Percentiles rank a stretch among this genome's conserved stretches.
Conservation (phyloP, 1,284 basidiomycete genomes). For the Stygiomarasmius scandens region DNA sequence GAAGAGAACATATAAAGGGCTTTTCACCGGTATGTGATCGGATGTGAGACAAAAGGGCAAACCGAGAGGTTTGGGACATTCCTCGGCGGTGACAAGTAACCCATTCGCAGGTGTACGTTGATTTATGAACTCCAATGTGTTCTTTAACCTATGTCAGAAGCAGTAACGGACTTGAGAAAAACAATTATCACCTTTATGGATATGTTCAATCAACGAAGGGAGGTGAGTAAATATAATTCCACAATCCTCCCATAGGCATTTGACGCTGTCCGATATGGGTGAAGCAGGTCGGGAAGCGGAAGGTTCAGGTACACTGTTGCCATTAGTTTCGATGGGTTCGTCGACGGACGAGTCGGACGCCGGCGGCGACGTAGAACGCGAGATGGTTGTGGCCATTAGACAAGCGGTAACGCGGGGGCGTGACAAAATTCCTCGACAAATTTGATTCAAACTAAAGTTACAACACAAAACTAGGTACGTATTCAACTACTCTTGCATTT, state of each 20-base stretch:
- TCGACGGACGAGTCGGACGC: background rate
- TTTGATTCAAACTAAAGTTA: too few species aligned
- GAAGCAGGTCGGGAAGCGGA: background rate
- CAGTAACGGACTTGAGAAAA: constrained; percentile 5
- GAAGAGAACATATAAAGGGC: constrained; percentile 81
- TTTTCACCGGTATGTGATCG: constrained; percentile 93
- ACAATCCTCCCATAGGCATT: constrained; percentile 81
- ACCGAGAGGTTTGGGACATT: constrained; percentile 82
- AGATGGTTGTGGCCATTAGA: background rate
- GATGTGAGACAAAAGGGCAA: constrained; percentile 85
- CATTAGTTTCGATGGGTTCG: background rate
- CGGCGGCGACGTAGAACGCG: background rate
- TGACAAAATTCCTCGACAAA: background rate
- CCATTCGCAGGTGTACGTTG: constrained; percentile 90
- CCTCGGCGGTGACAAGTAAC: constrained; percentile 77
- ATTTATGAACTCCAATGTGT: constrained; percentile 86
- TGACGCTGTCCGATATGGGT: constrained; percentile 48
- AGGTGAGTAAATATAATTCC: constrained; percentile 70
- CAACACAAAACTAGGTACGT: too few species aligned
- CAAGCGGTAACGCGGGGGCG: background rate
- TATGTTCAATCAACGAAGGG: constrained; percentile 74
- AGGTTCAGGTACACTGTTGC: background rate
- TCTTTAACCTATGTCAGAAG: constrained; percentile 54
- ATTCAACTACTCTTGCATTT: constrained; percentile 65
- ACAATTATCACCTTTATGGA: constrained; percentile 65